Evolutionary conservation across 305 asterid species (phyloP), one percentile per base, ranked within the genome.

Genomic region (Fraxinus angustifolia): DNA sequence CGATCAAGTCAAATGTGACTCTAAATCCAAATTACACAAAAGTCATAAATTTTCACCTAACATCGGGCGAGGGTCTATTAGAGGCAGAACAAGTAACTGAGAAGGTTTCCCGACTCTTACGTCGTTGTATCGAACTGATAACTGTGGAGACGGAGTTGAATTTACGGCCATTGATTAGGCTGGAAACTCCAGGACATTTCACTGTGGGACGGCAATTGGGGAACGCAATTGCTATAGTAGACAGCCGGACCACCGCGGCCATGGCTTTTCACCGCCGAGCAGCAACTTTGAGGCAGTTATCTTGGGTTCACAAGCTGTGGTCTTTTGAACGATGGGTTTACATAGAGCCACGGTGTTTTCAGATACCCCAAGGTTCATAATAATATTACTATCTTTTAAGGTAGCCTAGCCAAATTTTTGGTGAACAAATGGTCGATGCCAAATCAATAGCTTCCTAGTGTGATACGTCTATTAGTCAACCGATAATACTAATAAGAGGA

Each of bases 21-120:
- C 33, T 17, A 19, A 19, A 60, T 60, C 31, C 70, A 23, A 60
- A 60, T 60, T 21, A 58, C 12, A 7, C 31, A 8, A 11, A 21
- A 60, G 35, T 26, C 10, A 65, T 10, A 65, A 11, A 65, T 65
- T 2, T 7, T 23, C 11, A 65, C 73, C 73, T 65, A 28, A 65
- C 34, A 10, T 65, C 73, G 0, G 73, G 73, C 6, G 91, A 87
- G 26, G 91, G 86, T 21, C 81, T 90, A 8, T 89, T 84, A 83
- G 89, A 88, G 83, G 92, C 90, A 76, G 87, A 89, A 84, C 93
- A 90, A 74, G 82, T 78, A 84, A 87, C 7, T 74, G 86, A 38
- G 79, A 82, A 56, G 68, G 67, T 77, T 11, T 65, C 38, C 38
- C 86, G 83, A 76, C 82, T 50, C 68, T 73, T 82, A 1, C 85